A percentile compares a stretch with the other conserved stretches of the same genome.
phyloP scores from a whole-genome alignment of 208 protist genomes.

The Leishmania major region DNA sequence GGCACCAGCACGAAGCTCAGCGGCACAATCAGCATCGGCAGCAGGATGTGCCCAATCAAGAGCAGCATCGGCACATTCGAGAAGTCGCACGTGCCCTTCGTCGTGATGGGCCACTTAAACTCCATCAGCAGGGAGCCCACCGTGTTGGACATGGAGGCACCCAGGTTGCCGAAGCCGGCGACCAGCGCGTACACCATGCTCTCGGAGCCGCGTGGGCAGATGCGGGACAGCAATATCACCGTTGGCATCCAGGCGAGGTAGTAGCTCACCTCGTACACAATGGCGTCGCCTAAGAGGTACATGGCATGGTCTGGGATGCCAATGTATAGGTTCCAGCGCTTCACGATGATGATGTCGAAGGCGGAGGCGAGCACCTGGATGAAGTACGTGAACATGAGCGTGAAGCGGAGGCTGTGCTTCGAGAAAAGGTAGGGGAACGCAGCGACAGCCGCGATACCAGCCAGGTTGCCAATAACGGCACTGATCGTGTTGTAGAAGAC shows the following conservation, averaged over 20 bases:
- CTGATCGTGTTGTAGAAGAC: slow-evolving; percentile 72
- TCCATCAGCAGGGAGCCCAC: slow-evolving; percentile 74
- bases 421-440: slow-evolving; percentile 70
- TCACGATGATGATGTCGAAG: slow-evolving; percentile 80
- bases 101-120: slow-evolving; percentile 52
- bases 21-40: slow-evolving; percentile 66
- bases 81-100: slow-evolving; percentile 64
- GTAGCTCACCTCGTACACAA: slow-evolving; percentile 73
- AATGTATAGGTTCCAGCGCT: slow-evolving; percentile 71
- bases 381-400: slow-evolving; percentile 62
- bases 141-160: slow-evolving; percentile 43
- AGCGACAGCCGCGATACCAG: slow-evolving; percentile 59
- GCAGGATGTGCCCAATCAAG: slow-evolving; percentile 61
- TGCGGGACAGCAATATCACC: slow-evolving; percentile 77
- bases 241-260: slow-evolving; percentile 85
- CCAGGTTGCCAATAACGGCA: slow-evolving; percentile 52
- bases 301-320: slow-evolving; percentile 66
- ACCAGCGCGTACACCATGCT: slow-evolving; percentile 83
- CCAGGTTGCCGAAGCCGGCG: slow-evolving; percentile 85
- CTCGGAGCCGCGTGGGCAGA: slow-evolving; percentile 86
- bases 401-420: slow-evolving; percentile 69
- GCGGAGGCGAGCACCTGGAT: slow-evolving; percentile 57
- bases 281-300: slow-evolving; percentile 76
- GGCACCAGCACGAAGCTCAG: slow-evolving; percentile 77
- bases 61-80: slow-evolving; percentile 68